Base-by-base conservation (phyloP, 2,329 filamentous ascomycete genomes). In the Nemania diffusa region DNA sequence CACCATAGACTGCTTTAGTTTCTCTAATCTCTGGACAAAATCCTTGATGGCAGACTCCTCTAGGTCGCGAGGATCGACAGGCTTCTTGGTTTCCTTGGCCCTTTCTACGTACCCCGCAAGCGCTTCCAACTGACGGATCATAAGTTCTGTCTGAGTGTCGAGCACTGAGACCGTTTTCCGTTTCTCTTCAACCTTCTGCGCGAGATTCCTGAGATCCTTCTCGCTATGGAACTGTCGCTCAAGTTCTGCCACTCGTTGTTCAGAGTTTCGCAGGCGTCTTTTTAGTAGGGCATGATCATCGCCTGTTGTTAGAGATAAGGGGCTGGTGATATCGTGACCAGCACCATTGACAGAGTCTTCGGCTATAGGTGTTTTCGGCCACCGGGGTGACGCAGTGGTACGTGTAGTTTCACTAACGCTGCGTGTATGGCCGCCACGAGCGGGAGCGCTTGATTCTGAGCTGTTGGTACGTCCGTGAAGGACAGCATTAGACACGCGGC, bases 101-200 rank as follows among this genome's bases (percentile, higher is more conserved):
- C 88, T 89, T 77, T 95, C 92, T 22, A 97, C 89, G 77, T 96
- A 95, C 52, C 94, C 93, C 3, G 93, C 94, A 74, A 97, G 87
- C 42, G 95, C 91, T 76, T 97, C 93, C 20, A 98, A 84, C 79
- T 98, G 94, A 46, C 92, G 91, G 74, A 98, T 92, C 81, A 97
- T 95, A 78, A 98, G 94, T 80, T 98, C 95, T 57, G 94, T 93
- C 80, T 97, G 93, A 0, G 94, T 95, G 78, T 98, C 95, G 58
- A 98, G 84, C 20, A 97, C 92, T 6, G 95, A 95, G 78, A 99
- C 96, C 0, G 96, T 98, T 75, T 97, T 97, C 65, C 96, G 88
- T 83, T 98, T 98, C 80, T 98, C 94, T 40, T 92, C 86, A 26
- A 98, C 83, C 77, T 94, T 95, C 73, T 91, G 94, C 79, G 97